Percentiles rank a stretch among this genome's conserved stretches.
Conservation (phyloP, 2,329 filamentous ascomycete species). For the Claviceps humidiphila region DNA sequence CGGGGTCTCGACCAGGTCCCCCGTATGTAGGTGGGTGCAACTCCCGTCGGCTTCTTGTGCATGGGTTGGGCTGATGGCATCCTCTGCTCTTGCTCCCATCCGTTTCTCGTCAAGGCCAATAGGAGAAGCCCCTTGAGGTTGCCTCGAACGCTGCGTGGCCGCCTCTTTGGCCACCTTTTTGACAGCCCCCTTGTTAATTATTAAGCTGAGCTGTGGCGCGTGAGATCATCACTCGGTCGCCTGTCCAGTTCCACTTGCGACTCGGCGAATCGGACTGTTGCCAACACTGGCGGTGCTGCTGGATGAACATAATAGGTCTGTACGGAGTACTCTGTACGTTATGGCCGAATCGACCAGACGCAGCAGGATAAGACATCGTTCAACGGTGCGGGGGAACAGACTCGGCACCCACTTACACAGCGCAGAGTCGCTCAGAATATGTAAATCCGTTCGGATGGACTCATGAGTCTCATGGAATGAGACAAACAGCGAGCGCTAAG, state of each 20-base stretch:
- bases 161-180: background rate
- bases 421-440: background rate
- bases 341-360: background rate
- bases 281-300: background rate
- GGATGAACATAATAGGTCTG: background rate
- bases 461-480: background rate
- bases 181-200: background rate
- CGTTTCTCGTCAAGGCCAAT: constrained; percentile 4
- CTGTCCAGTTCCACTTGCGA: background rate
- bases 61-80: constrained; percentile 3
- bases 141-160: background rate
- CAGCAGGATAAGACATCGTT: background rate
- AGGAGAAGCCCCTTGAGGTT: constrained; percentile 3
- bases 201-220: background rate
- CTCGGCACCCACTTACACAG: background rate
- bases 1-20: background rate
- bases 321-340: background rate
- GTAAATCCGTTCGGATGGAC: no score
- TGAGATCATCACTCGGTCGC: constrained; percentile 1
- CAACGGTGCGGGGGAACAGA: constrained; percentile 2
- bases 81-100: background rate
- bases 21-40: background rate
- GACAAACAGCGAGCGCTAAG: background rate
- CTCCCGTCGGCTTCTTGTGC: constrained; percentile 4
- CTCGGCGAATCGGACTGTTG: background rate